Evolutionary conservation across 495 filamentous ascomycete genomes (phyloP), one percentile per base, ranked within the genome.

Genomic region (Margaritispora aquatica): DNA sequence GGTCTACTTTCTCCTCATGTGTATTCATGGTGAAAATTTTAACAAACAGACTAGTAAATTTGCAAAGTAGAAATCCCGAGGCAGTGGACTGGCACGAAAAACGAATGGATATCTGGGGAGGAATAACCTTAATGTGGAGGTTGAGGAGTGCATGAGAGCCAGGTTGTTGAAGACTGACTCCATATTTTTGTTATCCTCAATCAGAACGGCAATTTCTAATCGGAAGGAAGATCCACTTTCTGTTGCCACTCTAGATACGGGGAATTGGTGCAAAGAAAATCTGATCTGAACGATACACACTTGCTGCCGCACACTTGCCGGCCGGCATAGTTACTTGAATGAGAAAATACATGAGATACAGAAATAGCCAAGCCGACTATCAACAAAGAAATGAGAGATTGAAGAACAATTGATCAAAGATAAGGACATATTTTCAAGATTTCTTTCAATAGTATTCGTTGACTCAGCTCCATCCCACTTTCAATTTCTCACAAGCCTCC

Each of bases 401-500:
- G n/a, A n/a, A 17, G 38, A 44, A 10, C 38, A 44, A 44, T n/a
- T n/a, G 17, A 44, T 44, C 2, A 44, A 10, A 44, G 38, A n/a
- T n/a, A n/a, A n/a, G n/a, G n/a, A n/a, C n/a, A n/a, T n/a, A n/a
- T n/a, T n/a, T n/a, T n/a, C n/a, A n/a, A n/a, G n/a, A n/a, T n/a
- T n/a, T n/a, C n/a, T n/a, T n/a, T n/a, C n/a, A n/a, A n/a, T n/a
- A n/a, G n/a, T n/a, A n/a, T n/a, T n/a, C n/a, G n/a, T n/a, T n/a
- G n/a, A n/a, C 4, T n/a, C 17, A 44, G 19, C 20, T 24, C 71
- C 71, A 74, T 11, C 69, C 70, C 51, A 58, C 59, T 55, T 60
- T 64, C 34, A 74, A 58, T 23, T 66, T 61, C 55, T 67, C 60
- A 20, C 70, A 51, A 2, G 72, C 72, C 46, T 71, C 70, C 9